Evolutionary conservation across 176 grass and related monocot species (phyloP).

Genomic region (Oryza meyeriana): DNA sequence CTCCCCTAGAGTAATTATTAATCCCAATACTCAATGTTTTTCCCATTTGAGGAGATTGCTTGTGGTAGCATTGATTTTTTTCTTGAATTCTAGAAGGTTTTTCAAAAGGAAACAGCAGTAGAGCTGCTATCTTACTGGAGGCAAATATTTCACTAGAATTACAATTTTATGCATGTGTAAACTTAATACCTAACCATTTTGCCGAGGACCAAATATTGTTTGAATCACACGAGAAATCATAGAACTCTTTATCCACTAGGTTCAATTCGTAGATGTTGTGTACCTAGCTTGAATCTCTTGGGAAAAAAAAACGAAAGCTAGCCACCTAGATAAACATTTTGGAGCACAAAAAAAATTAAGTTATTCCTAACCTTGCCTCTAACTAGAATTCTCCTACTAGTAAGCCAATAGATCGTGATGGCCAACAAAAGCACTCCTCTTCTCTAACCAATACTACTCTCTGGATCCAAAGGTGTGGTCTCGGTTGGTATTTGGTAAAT

Average conservation of each 20-base stretch:
- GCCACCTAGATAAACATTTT: too few species aligned
- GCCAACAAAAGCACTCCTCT: constrained; percentile 22
- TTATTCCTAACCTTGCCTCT: not conserved
- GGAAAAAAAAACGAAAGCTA: not conserved
- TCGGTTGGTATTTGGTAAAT: constrained; percentile 25
- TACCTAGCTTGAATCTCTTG: not conserved
- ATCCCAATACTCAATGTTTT: not conserved
- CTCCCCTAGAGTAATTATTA: not conserved
- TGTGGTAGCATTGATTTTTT: not conserved
- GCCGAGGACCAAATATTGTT: too few species aligned
- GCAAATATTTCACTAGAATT: not conserved
- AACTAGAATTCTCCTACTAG: not conserved
- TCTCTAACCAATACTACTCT: constrained; percentile 5
- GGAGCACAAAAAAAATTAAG: not conserved
- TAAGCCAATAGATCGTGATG: constrained; percentile 20
- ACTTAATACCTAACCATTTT: not conserved
- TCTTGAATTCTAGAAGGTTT: not conserved
- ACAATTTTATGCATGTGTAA: not conserved
- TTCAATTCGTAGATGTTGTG: not conserved
- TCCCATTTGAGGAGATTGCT: not conserved
- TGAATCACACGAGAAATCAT: not conserved
- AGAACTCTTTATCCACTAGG: not conserved
- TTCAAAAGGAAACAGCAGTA: too few species aligned
- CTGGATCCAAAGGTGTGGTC: constrained; percentile 20
- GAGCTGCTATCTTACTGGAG: too few species aligned